Evolutionary conservation across 352 stramenopile species (phyloP).

Genomic region (Aphanomyces stellatus): DNA sequence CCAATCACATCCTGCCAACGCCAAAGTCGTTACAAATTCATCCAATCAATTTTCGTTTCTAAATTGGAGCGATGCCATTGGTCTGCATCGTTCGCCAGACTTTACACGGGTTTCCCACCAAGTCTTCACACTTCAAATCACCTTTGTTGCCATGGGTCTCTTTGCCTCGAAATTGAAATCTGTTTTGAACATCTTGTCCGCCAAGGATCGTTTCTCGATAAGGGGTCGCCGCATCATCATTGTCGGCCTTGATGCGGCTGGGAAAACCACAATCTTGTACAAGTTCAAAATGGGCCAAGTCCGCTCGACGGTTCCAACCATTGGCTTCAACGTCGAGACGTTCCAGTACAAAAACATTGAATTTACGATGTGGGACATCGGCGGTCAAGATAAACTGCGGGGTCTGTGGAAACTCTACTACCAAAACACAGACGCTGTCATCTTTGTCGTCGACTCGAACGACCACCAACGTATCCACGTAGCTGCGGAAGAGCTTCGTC

Average conservation of each 20-base stretch:
- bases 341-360: conserved; percentile 22
- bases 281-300: conserved; percentile 17
- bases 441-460: conserved; percentile 25
- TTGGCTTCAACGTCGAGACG: conserved; percentile 22
- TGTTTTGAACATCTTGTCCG: too few species aligned
- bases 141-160: too few species aligned
- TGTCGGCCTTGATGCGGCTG: conserved; percentile 22
- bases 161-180: too few species aligned
- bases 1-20: too few species aligned
- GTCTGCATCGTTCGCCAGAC: too few species aligned
- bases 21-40: too few species aligned
- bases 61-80: too few species aligned
- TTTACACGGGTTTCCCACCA: too few species aligned
- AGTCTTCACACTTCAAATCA: too few species aligned
- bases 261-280: conserved; percentile 23
- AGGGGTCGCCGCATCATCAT: too few species aligned
- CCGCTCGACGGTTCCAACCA: conserved; percentile 19
- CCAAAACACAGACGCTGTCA: conserved; percentile 15
- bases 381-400: conserved; percentile 21
- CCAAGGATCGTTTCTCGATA: too few species aligned
- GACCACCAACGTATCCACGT: conserved; percentile 18
- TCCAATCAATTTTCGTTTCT: too few species aligned
- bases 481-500: conserved; percentile 11
- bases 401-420: conserved; percentile 7
- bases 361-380: conserved; percentile 22